Conservation (phyloP, 1,284 basidiomycete species). For the Caloboletus firmus region DNA sequence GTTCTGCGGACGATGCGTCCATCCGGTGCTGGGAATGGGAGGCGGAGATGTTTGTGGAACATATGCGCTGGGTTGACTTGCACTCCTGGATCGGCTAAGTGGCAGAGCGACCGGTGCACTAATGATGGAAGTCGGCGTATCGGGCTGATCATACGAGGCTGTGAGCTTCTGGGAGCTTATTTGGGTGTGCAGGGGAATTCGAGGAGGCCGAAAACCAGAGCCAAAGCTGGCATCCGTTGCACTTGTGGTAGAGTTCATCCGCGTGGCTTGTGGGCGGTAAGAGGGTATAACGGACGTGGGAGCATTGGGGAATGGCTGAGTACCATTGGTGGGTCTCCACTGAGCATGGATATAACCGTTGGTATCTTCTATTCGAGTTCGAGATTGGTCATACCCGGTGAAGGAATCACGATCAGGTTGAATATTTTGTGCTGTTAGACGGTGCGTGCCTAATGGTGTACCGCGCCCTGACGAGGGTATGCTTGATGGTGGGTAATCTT, state of each 20-base stretch:
- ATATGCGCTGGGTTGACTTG: slow-evolving; percentile 74
- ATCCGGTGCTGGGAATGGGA: slow-evolving; percentile 55
- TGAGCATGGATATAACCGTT: slow-evolving; percentile 64
- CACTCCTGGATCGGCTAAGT: slow-evolving; percentile 63
- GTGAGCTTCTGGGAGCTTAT: slow-evolving; percentile 67
- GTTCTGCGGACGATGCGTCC: slow-evolving; percentile 51
- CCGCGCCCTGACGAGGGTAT: slow-evolving; percentile 62
- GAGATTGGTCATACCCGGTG: slow-evolving; percentile 50
- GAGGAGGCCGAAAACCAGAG: slow-evolving; percentile 38
- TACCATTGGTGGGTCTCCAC: slow-evolving; percentile 52
- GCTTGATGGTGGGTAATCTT: slow-evolving; percentile 63
- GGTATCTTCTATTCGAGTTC: slow-evolving; percentile 74
- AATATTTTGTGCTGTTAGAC: slow-evolving; percentile 58
- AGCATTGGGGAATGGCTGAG: slow-evolving; percentile 31
- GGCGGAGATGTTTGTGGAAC: slow-evolving; percentile 57
- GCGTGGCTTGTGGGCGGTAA: slow-evolving; percentile 47
- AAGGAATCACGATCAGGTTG: slow-evolving; percentile 55
- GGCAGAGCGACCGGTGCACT: slow-evolving; percentile 31
- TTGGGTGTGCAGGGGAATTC: slow-evolving; percentile 64
- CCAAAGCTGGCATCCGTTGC: slow-evolving; percentile 58
- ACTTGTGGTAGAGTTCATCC: slow-evolving; percentile 44
- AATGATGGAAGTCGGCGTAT: slow-evolving; percentile 29
- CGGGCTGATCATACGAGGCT: slow-evolving; percentile 48
- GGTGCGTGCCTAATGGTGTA: slow-evolving; percentile 60
- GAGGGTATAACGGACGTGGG: slow-evolving; percentile 10